Percentiles rank a stretch among this genome's conserved stretches.
Conservation (phyloP, 306 rosid genomes). For the Lupinus albus region DNA sequence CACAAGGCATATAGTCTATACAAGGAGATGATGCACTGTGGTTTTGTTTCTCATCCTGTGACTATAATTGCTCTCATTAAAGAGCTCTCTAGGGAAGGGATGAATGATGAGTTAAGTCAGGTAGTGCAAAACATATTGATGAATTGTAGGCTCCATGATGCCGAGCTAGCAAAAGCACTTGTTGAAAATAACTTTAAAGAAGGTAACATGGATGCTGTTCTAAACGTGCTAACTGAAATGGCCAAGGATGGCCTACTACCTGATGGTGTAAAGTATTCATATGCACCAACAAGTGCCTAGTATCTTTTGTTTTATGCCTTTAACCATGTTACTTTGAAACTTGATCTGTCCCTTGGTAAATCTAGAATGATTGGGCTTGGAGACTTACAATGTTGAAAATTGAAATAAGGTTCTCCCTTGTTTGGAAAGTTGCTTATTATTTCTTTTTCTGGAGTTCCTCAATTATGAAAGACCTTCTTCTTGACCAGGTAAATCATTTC, state of each 20-base stretch:
- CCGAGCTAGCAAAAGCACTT: conserved; percentile 71
- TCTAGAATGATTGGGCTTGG: conserved; percentile 17
- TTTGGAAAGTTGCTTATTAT: conserved; percentile 7
- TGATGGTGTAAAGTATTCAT: conserved; percentile 46
- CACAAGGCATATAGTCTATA: conserved; percentile 67
- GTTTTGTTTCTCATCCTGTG: conserved; percentile 72
- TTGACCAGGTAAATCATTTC: conserved; percentile 40
- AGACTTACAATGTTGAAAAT: conserved; percentile 15
- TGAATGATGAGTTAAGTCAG: conserved; percentile 61
- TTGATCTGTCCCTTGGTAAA: background rate
- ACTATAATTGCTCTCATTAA: conserved; percentile 69
- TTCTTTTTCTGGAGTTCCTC: conserved; percentile 15
- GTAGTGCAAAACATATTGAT: conserved; percentile 59
- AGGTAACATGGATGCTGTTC: conserved; percentile 84
- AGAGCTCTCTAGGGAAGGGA: conserved; percentile 62
- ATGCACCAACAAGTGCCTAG: conserved; percentile 36
- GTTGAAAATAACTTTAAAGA: conserved; percentile 76
- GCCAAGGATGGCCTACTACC: conserved; percentile 87
- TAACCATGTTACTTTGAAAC: conserved; percentile 1
- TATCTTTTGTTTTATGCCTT: conserved; percentile 12
- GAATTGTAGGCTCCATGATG: conserved; percentile 68
- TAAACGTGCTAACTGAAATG: conserved; percentile 70
- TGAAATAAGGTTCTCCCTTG: conserved; percentile 17
- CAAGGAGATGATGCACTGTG: conserved; percentile 62
- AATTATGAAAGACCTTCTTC: conserved; percentile 15